Evolutionary conservation across 2,329 filamentous ascomycete species (phyloP).

Genomic region (Pseudopyrenochaeta lycopersici): DNA sequence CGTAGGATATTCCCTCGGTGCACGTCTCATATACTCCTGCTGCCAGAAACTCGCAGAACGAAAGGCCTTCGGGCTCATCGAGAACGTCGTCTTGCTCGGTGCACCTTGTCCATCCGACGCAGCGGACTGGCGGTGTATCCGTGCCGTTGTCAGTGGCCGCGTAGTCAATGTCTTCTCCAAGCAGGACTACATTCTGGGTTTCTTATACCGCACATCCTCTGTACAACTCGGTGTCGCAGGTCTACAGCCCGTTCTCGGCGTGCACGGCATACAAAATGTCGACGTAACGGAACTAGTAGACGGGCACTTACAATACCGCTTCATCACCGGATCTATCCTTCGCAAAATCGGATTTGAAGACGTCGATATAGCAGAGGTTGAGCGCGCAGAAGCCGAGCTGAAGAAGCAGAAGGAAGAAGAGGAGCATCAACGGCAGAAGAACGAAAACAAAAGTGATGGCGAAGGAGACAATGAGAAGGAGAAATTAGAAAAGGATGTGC

Average conservation of each 20-base stretch:
- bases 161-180: constrained; percentile 89
- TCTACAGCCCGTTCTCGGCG: constrained; percentile 74
- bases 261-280: constrained; percentile 71
- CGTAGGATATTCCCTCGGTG: constrained; percentile 83
- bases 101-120: constrained; percentile 77
- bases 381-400: constrained; percentile 55
- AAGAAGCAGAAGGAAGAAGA: constrained; percentile 56
- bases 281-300: constrained; percentile 61
- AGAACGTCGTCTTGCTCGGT: constrained; percentile 84
- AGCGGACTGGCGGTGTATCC: constrained; percentile 78
- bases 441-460: constrained; percentile 31
- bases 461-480: constrained; percentile 34
- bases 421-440: constrained; percentile 48
- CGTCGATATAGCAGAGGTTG: constrained; percentile 57
- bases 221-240: constrained; percentile 86
- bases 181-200: constrained; percentile 87
- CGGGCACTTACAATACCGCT: constrained; percentile 62
- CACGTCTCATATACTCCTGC: constrained; percentile 83
- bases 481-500: constrained; percentile 53
- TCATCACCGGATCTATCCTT: constrained; percentile 61
- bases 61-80: constrained; percentile 82
- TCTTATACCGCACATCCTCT: constrained; percentile 85
- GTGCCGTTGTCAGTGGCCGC: constrained; percentile 80
- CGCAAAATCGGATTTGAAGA: constrained; percentile 63
- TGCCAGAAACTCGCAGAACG: constrained; percentile 79